These are phyloP conservation scores for Amanita muscaria DNA, from an alignment of 768 basidiomycete species.

Conservation along the genomic window DNA sequence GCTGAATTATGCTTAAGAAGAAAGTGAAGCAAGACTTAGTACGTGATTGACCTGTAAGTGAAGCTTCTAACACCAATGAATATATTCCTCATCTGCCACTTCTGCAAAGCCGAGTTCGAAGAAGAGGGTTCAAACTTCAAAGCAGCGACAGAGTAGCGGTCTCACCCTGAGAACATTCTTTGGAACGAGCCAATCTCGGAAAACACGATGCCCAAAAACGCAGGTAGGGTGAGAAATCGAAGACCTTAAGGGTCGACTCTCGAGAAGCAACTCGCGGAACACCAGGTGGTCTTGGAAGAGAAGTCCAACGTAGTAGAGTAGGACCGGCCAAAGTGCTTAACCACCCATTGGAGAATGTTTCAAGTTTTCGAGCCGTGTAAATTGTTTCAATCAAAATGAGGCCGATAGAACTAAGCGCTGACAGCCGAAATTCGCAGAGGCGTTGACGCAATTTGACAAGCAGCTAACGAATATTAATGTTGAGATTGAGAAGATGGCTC, in stretches of 20 bases:
- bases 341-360: conserved; percentile 85
- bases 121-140: conserved; percentile 66
- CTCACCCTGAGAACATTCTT: conserved; percentile 42
- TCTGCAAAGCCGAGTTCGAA: conserved; percentile 71
- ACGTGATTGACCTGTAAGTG: conserved; percentile 81
- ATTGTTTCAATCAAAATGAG: conserved; percentile 17
- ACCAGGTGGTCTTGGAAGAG: conserved; percentile 63
- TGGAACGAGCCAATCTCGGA: conserved; percentile 40
- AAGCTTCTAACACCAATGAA: not conserved
- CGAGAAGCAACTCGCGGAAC: conserved; percentile 49
- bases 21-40: conserved; percentile 73
- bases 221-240: conserved; percentile 52
- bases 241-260: conserved; percentile 43
- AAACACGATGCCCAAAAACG: conserved; percentile 46
- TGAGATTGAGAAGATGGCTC: conserved; percentile 91
- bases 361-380: conserved; percentile 64
- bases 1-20: conserved; percentile 79
- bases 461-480: conserved; percentile 57
- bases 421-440: conserved; percentile 35
- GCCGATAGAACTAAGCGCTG: not conserved
- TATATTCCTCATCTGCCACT: not conserved
- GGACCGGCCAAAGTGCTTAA: conserved; percentile 70
- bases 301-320: conserved; percentile 68
- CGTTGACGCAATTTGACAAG: conserved; percentile 65
- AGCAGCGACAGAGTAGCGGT: conserved; percentile 53